Base-by-base conservation (phyloP, 768 basidiomycete species). In the Agaricus sinodeliciosus region DNA sequence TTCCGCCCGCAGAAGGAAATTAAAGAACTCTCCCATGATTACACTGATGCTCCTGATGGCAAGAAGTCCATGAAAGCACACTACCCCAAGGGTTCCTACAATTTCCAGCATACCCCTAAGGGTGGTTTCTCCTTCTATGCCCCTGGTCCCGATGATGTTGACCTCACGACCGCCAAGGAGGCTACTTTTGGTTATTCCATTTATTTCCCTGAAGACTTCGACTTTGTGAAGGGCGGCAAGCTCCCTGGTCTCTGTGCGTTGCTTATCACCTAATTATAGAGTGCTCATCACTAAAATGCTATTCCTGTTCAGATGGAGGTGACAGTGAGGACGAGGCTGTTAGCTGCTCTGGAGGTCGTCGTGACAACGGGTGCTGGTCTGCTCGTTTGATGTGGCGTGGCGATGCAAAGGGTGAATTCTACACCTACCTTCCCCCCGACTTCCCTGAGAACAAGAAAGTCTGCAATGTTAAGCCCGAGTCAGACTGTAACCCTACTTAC, bases 81-180 rank as follows among this genome's bases (percentile, higher is more conserved):
- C 55, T 84, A 75, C 62, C 78, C 80, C 28, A 53, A 76, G 61
- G 83, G 82, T 26, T 82, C 81, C 43, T 81, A 75, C 66, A 80
- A 71, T 13, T 77, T 76, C 59, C 62, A 64, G 11, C 67, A 73
- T 56, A 42, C 62, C 16, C 76, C 76, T 12, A 69, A 67, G 48
- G 83, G 84, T 49, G 85, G 85, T 15, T 69, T 86, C 62, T 84
- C 83, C 16, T 85, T 88, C 75, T 88, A 89, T 65, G 76, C 84
- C 41, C 75, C 77, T 39, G 86, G 84, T 2, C 79, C 81, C 5
- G 27, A 57, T 34, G 59, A 65, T 55, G 71, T 82, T 43, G 76
- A 81, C 62, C 67, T 85, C 55, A 74, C 74, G 47, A 75, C 67
- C 3, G 87, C 84, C 16, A 84, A 80, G 62, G 85, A 87, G 58